Evolutionary conservation across 257 asterid genomes (phyloP), one percentile per base, ranked within the genome.

Genomic region (Anisodus acutangulus): DNA sequence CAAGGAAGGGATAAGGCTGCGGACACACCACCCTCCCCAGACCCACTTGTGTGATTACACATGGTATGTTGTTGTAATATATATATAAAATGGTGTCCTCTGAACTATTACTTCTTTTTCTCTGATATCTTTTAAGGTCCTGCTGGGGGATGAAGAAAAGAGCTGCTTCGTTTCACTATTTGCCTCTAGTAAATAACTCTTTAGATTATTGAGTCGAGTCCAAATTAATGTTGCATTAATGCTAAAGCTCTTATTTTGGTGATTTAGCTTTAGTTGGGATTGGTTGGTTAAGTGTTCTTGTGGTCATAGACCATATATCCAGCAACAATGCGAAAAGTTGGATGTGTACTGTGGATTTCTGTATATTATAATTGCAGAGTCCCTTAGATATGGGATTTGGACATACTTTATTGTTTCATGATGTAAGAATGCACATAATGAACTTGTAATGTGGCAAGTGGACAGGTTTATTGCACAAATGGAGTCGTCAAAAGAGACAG

Each of bases 401-500:
- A n/a, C 10, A 4, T n/a, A 3, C 68, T 19, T 62, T 62, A n/a
- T 3, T 3, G 12, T 62, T 62, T 62, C 37, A 62, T 62, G 68
- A 62, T 62, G 13, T 3, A 62, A n/a, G 5, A 9, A 19, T 22
- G 37, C 5, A 62, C 6, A 8, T n/a, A 62, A 62, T 22, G 69
- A 22, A 13, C 37, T 62, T 62, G 12, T 59, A 8, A n/a, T 62
- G 49, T 71, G 58, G 78, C 41, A 43, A 78, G 71, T 84, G 55
- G 66, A 3, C 78, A 84, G 89, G 83, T 83, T 47, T 68, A 17
- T 80, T 82, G 82, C 57, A 58, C 67, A 64, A 58, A 90, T 90
- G 93, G 93, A 90, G 85, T 88, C 92, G 19, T 58, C 92, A 3
- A 88, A 89, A 64, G 93, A 90, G 87, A 87, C 90, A 4, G 92